phyloP scores from a whole-genome alignment of 805 yeast species.

The Candida fluviatilis region DNA sequence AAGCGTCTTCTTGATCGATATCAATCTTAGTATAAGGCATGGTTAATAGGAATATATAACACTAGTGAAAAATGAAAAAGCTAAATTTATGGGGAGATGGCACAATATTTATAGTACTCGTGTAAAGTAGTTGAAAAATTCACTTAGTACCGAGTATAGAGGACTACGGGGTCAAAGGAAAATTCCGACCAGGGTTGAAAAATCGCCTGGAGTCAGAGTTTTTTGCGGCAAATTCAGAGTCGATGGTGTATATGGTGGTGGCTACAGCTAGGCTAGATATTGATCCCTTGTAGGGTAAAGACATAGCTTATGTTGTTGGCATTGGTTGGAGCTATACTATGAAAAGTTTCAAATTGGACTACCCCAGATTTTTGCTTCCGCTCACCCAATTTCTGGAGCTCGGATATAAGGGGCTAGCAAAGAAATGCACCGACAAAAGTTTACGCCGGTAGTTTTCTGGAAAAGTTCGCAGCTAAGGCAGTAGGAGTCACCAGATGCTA shows the following conservation, averaged over 20 bases:
- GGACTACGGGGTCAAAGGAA: slow-evolving; percentile 2
- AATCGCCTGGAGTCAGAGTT: too few species aligned
- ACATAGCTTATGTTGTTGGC: too few species aligned
- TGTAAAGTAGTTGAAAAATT: background rate
- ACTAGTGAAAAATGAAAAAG: background rate
- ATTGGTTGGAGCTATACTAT: too few species aligned
- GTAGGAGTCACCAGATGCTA: too few species aligned
- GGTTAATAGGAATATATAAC: background rate
- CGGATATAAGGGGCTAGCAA: background rate
- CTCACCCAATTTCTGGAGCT: background rate
- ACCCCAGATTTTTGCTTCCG: slow-evolving; percentile 1
- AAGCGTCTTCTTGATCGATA: slow-evolving; percentile 57
- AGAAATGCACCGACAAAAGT: too few species aligned
- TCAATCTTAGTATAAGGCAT: slow-evolving; percentile 58
- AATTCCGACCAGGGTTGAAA: background rate
- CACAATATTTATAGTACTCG: background rate
- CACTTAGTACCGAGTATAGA: background rate
- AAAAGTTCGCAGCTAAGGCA: too few species aligned
- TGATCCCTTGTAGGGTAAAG: too few species aligned
- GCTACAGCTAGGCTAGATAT: too few species aligned
- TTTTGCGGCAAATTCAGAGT: too few species aligned
- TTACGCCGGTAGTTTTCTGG: too few species aligned
- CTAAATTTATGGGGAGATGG: background rate
- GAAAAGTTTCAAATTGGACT: too few species aligned
- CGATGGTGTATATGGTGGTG: too few species aligned